Evolutionary conservation across 768 basidiomycete genomes (phyloP), one percentile per base, ranked within the genome.

Genomic region (Cubamyces sp.): DNA sequence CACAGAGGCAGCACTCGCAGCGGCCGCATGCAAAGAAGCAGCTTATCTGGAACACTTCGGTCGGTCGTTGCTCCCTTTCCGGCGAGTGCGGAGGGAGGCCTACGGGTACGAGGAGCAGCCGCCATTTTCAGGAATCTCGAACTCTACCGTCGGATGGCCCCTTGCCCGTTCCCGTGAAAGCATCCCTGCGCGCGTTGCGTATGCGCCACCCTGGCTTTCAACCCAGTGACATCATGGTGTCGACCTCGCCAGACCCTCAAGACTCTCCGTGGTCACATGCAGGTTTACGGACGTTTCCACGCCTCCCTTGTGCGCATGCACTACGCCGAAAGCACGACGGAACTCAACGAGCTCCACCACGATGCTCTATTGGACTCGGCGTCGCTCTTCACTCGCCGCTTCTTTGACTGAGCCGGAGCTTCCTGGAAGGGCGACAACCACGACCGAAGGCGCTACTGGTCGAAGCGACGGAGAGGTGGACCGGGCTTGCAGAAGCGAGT

Each of bases 361-460:
- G 73, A 41, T 0, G 76, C 77, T 0, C 71, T 82, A 56, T 70
- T 68, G 69, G 78, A 82, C 73, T 74, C 74, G 57, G 9, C 76
- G 66, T 37, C 28, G 62, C 21, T 70, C 65, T 67, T 82, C 73
- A 70, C 68, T 68, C n/a, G 73, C 69, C 77, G 78, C 62, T 78
- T 84, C 60, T 82, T 81, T 75, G 0, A 47, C 56, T 66, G 78
- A 42, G 79, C 83, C 55, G 48, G 82, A 72, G 69, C 53, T 57
- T 78, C 75, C 9, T 85, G 83, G 82, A 79, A 81, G 70, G 82
- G 81, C 61, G 82, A 84, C 66, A 81, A 79, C 63, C 68, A 71
- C 73, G 75, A 55, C 51, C 76, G 71, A 82, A 82, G 75, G 67
- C 62, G 72, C 68, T 74, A 64, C 79, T 84, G 1, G 80, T 84